phyloP scores from a whole-genome alignment of 2,329 filamentous ascomycete genomes.

The Aureobasidium sp. region DNA sequence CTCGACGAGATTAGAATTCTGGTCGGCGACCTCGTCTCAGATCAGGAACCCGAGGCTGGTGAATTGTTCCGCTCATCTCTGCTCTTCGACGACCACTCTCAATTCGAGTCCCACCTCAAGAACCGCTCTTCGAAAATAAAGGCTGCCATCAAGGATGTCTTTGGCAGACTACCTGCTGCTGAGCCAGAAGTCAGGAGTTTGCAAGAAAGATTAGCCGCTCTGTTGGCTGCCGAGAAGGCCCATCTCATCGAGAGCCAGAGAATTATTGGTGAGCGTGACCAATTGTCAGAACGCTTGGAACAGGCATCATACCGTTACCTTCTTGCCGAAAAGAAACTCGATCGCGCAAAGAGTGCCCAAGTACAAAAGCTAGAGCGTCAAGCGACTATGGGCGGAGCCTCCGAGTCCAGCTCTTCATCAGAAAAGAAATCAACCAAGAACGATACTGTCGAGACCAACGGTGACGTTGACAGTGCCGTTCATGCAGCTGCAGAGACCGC shows the following conservation, averaged over 20 bases:
- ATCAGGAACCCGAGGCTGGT: conserved; percentile 21
- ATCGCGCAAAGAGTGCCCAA: conserved; percentile 78
- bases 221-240: conserved; percentile 76
- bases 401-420: conserved; percentile 34
- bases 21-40: conserved; percentile 20
- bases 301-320: conserved; percentile 84
- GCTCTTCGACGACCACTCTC: conserved; percentile 47
- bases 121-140: conserved; percentile 70
- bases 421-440: conserved; percentile 24
- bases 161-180: conserved; percentile 42
- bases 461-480: conserved; percentile 46
- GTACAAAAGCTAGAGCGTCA: conserved; percentile 90
- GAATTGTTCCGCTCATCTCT: conserved; percentile 43
- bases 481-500: conserved; percentile 64
- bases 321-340: conserved; percentile 89
- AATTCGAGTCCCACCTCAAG: conserved; percentile 72
- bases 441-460: conserved; percentile 44
- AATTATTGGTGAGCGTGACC: conserved; percentile 69
- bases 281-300: conserved; percentile 78
- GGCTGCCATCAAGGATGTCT: conserved; percentile 61
- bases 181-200: conserved; percentile 63
- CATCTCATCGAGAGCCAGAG: conserved; percentile 69
- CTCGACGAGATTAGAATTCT: conserved; percentile 42
- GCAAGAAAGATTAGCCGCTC: conserved; percentile 63
- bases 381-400: conserved; percentile 61